Conservation (phyloP, 345 rosid species). For the Arabidopsis thaliana region TAIR10.1 NC_003071.7:13577501-13578000, state of each 20-base stretch:
- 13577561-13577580: slow-evolving; percentile 55
- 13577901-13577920: slow-evolving; percentile 67
- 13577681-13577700: background rate
- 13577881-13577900: slow-evolving; percentile 46
- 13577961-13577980: slow-evolving; percentile 38
- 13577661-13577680: slow-evolving; percentile 31
- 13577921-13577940: slow-evolving; percentile 62
- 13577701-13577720: slow-evolving; percentile 19
- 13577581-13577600: slow-evolving; percentile 47
- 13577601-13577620: slow-evolving; percentile 70
- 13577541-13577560: slow-evolving; percentile 14
- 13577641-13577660: slow-evolving; percentile 39
- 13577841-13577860: slow-evolving; percentile 47
- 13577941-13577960: slow-evolving; percentile 63
- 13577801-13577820: slow-evolving; percentile 50
- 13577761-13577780: slow-evolving; percentile 53
- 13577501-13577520: slow-evolving; percentile 33
- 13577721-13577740: slow-evolving; percentile 33
- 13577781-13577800: slow-evolving; percentile 19
- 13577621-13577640: slow-evolving; percentile 73
- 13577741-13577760: slow-evolving; percentile 66
- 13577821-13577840: slow-evolving; percentile 58
- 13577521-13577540: background rate
- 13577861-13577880: slow-evolving; percentile 54
- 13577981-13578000: slow-evolving; percentile 17